Evolutionary conservation across 1,139 yeast genomes (phyloP), one percentile per base, ranked within the genome.

Genomic region (Hemisphaericaspora subhashii): DNA sequence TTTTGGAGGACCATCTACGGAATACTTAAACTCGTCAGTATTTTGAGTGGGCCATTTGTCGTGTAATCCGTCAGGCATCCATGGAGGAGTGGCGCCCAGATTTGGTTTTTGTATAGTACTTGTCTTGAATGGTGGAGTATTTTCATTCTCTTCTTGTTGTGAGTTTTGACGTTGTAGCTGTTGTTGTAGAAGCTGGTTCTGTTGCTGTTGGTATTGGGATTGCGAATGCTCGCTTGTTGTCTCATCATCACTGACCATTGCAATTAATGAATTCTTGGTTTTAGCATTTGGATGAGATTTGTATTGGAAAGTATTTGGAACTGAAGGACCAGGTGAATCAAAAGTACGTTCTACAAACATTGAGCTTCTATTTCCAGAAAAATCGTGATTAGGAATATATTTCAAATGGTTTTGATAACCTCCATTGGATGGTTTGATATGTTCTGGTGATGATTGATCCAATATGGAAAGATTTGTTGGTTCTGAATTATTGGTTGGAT

Each of bases 261-360:
- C 31, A 8, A 54, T 62, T n/a, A 67, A 52, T 14, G 52, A 53
- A 4, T 58, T 45, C 47, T 70, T 72, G 0, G 77, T 65, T 40
- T 55, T 62, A 18, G 77, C 77, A 47, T 70, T 72, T 8, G 77
- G 75, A 46, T 68, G 74, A 9, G 72, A 65, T 44, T 71, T 72
- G 48, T 70, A 63, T 41, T 69, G 64, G 56, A 72, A 72, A 0
- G 77, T 72, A 46, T 72, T 72, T 20, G 77, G 77, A 15, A 68
- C 66, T 3, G 74, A 67, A 9, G 51, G 53, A 3, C 61, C 46
- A 2, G 63, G 58, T 8, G 65, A 57, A 14, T 40, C 36, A 13
- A 28, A 18, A 12, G 25, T 24, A n/a, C 17, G 31, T 20, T 24
- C 33, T 20, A 39, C 21, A 31, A 34, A 33, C 17, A 40, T 25